Evolutionary conservation across 2,329 filamentous ascomycete genomes (phyloP).

Genomic region (Aschersonia sp.): DNA sequence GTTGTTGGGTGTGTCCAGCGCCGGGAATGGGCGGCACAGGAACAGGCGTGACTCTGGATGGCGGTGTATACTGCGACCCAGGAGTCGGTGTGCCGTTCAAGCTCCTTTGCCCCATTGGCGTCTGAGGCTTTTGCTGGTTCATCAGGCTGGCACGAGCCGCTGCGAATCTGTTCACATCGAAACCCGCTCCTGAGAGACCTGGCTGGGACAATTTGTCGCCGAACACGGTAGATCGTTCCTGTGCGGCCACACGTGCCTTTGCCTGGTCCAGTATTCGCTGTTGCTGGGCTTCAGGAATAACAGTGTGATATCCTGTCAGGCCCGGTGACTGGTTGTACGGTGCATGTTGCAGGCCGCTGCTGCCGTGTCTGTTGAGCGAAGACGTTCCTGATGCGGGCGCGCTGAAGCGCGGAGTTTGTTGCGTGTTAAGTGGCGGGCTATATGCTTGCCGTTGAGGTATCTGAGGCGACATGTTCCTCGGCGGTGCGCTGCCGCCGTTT

Average conservation of each 20-base stretch:
- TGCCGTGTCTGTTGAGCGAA: constrained; percentile 19
- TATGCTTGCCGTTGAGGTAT: constrained; percentile 21
- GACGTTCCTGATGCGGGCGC: constrained; percentile 15
- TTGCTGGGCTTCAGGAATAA: constrained; percentile 34
- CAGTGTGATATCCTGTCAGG: constrained; percentile 31
- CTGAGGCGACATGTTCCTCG: constrained; percentile 30
- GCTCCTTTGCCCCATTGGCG: constrained; percentile 15
- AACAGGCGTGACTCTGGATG: constrained; percentile 28
- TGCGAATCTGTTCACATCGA: constrained; percentile 16
- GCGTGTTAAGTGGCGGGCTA: constrained; percentile 24
- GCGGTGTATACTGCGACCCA: constrained; percentile 15
- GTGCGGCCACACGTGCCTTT: constrained; percentile 30
- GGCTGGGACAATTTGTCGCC: constrained; percentile 32
- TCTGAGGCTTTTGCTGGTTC: constrained; percentile 22
- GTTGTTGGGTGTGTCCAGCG: constrained; percentile 11
- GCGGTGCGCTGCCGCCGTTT: constrained; percentile 27
- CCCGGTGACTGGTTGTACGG: constrained; percentile 19
- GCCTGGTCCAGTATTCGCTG: constrained; percentile 36
- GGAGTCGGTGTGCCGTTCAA: constrained; percentile 22
- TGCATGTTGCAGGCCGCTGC: constrained; percentile 14
- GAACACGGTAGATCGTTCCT: constrained; percentile 25
- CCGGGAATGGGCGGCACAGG: constrained; percentile 27
- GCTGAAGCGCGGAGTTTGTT: constrained; percentile 15
- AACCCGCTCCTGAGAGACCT: constrained; percentile 16
- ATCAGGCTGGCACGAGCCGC: constrained; percentile 21